Evolutionary conservation across 768 basidiomycete species (phyloP), one percentile per base, ranked within the genome.

Genomic region (Daedaleopsis nitida): DNA sequence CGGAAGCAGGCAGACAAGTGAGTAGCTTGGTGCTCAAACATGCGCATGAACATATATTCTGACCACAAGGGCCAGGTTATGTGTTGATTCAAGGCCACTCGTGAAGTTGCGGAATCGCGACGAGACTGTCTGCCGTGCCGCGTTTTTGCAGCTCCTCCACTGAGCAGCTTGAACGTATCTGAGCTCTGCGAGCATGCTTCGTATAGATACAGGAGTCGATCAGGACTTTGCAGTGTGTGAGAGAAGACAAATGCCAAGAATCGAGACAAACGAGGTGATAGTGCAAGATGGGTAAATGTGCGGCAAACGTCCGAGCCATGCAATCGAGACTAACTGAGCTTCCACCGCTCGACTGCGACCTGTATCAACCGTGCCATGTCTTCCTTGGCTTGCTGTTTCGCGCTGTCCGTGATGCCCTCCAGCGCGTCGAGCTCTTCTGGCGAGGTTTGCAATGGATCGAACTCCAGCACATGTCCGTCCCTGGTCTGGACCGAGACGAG

Each of bases 391-490:
- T 90, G 86, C 69, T 90, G 91, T 81, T 92, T 93, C 45, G 91
- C 90, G 66, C 87, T 89, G 58, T 88, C 85, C 0, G 89, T 85
- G 60, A 94, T 89, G 5, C 90, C 91, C 55, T 91, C 87, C 9
- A 92, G 78, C 35, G 83, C 85, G 67, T 93, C 89, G 34, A 96
- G 75, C 51, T 89, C 80, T 2, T 81, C 80, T 1, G 92, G 87
- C 2, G 88, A 86, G 14, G 89, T 86, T 60, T 81, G 80, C 45
- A 96, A 76, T 10, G 94, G 93, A 66, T 96, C 89, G 68, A 96
- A 94, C 70, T 88, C 87, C 24, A 96, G 80, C n/a, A 89, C 73
- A 66, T 89, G 86, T 0, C 94, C 94, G 65, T 94, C 91, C 43
- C 81, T 84, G 0, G 87, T 92, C 5, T 90, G 86, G n/a, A 94